Conservation (phyloP, 1,139 yeast genomes). For the Pichia sp. region DNA sequence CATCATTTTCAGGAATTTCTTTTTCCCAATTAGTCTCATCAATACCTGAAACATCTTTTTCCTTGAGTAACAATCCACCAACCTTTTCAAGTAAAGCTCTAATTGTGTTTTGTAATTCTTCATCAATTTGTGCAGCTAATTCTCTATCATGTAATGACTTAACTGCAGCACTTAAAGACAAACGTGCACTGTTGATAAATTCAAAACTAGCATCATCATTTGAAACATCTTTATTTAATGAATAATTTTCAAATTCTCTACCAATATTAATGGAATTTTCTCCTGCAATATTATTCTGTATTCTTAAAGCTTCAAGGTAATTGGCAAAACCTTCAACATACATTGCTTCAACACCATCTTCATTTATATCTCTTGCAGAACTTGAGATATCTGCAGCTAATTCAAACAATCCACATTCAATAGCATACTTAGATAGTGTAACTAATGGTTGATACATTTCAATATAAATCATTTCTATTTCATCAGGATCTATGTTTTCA, state of each 20-base stretch:
- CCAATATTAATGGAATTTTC: conserved; percentile 29
- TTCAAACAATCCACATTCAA: conserved; percentile 72
- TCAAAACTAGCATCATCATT: conserved; percentile 30
- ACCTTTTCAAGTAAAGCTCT: conserved; percentile 43
- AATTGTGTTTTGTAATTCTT: conserved; percentile 51
- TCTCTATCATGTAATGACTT: conserved; percentile 40
- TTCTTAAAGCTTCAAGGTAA: conserved; percentile 49
- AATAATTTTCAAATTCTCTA: conserved; percentile 46
- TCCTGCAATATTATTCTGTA: conserved; percentile 25
- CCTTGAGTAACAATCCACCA: conserved; percentile 52
- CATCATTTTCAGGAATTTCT: conserved; percentile 28
- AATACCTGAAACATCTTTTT: conserved; percentile 21
- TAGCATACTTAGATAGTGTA: conserved; percentile 63
- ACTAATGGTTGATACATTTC: conserved; percentile 64
- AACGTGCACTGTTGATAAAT: conserved; percentile 41
- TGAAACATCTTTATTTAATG: conserved; percentile 29
- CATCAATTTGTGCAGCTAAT: conserved; percentile 45
- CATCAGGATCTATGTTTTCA: conserved; percentile 19
- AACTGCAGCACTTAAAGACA: conserved; percentile 52
- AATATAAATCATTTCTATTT: conserved; percentile 42
- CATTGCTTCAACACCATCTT: conserved; percentile 69
- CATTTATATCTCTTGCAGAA: conserved; percentile 69
- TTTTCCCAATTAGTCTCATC: conserved; percentile 39
- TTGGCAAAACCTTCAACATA: conserved; percentile 79
- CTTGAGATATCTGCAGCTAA: conserved; percentile 55